Conservation (phyloP, 208 protist species). For the Balamuthia mandrillaris region DNA sequence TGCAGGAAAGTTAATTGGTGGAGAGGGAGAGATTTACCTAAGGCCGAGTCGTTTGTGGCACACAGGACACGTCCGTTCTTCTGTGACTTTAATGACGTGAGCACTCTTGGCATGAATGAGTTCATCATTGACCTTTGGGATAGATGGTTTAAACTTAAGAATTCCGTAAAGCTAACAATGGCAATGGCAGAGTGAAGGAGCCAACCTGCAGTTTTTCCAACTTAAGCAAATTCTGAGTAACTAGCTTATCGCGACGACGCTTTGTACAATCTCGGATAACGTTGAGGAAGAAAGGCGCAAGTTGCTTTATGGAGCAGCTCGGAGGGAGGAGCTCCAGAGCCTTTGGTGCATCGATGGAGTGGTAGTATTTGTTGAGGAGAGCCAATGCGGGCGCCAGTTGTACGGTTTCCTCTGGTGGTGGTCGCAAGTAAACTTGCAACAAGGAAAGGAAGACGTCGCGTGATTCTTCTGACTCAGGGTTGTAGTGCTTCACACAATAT, state of each 20-base stretch:
- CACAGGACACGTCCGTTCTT: conserved; percentile 55
- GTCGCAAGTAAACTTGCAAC: conserved; percentile 62
- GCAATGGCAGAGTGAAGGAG: not conserved
- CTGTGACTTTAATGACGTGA: conserved; percentile 47
- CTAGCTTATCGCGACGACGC: conserved; percentile 41
- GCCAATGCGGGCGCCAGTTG: conserved; percentile 49
- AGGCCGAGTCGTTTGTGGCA: conserved; percentile 55
- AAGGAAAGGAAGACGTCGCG: conserved; percentile 64
- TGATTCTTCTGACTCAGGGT: conserved; percentile 49
- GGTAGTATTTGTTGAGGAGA: conserved; percentile 61
- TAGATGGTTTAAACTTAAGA: not conserved
- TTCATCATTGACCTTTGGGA: conserved; percentile 31
- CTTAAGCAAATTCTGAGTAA: conserved; percentile 56
- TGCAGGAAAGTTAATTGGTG: no score
- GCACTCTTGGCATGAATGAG: conserved; percentile 35
- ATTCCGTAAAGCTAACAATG: not conserved
- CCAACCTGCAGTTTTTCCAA: conserved; percentile 52
- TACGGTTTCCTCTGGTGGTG: not conserved
- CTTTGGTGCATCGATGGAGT: conserved; percentile 56
- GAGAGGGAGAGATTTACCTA: not conserved
- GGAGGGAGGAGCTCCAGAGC: conserved; percentile 53
- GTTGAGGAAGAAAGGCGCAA: conserved; percentile 30
- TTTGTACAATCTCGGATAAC: conserved; percentile 54
- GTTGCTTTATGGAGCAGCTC: conserved; percentile 25
- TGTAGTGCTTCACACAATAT: conserved; percentile 61